phyloP scores from a whole-genome alignment of 108 stramenopile genomes.

The Cyclostephanos tholiformis region DNA sequence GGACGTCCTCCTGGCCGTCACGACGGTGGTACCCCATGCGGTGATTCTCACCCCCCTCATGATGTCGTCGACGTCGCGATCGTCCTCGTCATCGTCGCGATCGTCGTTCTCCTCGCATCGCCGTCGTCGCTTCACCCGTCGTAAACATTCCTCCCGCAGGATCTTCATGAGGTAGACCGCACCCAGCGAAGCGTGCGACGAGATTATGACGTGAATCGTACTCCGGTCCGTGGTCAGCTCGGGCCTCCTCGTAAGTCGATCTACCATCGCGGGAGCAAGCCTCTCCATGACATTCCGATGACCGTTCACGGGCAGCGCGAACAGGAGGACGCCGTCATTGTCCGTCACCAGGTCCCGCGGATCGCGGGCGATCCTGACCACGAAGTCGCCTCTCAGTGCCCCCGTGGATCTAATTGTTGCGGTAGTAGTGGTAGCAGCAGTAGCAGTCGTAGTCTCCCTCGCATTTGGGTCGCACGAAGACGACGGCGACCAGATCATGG shows the following conservation, averaged over 20 bases:
- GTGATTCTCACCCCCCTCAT: slow-evolving; percentile 47
- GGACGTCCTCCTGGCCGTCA: slow-evolving; percentile 62
- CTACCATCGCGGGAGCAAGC: slow-evolving; percentile 51
- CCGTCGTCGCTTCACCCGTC: not conserved
- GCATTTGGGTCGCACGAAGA: too few relatives aligned
- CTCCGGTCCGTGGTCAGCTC: not conserved
- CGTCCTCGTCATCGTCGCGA: not conserved
- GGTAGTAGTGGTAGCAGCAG: too few relatives aligned
- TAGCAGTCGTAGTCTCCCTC: not conserved
- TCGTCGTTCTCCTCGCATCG: not conserved
- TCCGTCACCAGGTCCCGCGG: slow-evolving; percentile 47
- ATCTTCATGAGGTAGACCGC: slow-evolving; percentile 59
- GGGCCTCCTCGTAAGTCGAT: not conserved
- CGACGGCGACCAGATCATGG: slow-evolving; percentile 73
- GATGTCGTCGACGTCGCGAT: slow-evolving; percentile 4
- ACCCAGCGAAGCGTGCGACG: slow-evolving; percentile 71
- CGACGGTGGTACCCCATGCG: slow-evolving; percentile 68
- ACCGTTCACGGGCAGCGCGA: slow-evolving; percentile 67
- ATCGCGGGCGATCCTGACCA: slow-evolving; percentile 42
- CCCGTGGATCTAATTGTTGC: slow-evolving; percentile 50
- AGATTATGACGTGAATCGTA: slow-evolving; percentile 59
- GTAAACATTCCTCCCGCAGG: slow-evolving; percentile 30
- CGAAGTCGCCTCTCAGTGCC: slow-evolving; percentile 42
- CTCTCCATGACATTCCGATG: slow-evolving; percentile 64
- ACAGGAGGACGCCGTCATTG: slow-evolving; percentile 55